These are phyloP conservation scores for Physcomitrium patens DNA, from an alignment of 225 moss, liverwort and hornwort genomes.

Conservation along the genomic window DNA sequence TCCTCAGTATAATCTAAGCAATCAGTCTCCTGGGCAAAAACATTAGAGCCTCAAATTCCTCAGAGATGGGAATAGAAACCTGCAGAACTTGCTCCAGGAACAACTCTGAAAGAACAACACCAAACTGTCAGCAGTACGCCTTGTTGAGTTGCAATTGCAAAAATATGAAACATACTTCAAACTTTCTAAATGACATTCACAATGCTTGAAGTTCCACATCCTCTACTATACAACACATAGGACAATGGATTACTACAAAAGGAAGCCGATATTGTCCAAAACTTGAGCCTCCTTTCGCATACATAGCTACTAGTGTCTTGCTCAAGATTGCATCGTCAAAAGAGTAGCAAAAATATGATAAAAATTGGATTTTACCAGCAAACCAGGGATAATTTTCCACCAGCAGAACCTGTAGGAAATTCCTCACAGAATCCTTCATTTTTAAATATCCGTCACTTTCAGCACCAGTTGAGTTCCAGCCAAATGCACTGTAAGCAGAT, in stretches of 20 bases:
- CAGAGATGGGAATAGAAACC: conserved; percentile 42
- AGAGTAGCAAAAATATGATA: conserved; percentile 13
- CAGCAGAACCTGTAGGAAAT: conserved; percentile 63
- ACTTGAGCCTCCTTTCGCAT: neutral
- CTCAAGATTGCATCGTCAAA: neutral
- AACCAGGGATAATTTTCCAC: conserved; percentile 80
- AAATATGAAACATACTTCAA: no score
- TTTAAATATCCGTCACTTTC: conserved; percentile 60
- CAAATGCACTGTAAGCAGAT: conserved; percentile 70
- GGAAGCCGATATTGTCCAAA: conserved; percentile 11
- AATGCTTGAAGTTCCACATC: conserved; percentile 10
- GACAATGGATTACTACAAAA: conserved; percentile 13
- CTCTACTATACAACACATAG: conserved; percentile 1
- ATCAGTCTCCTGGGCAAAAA: conserved; percentile 18
- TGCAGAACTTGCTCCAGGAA: conserved; percentile 83
- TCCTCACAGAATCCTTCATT: conserved; percentile 65
- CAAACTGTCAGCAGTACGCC: conserved; percentile 32
- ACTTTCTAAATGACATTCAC: no score
- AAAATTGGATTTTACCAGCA: conserved; percentile 46
- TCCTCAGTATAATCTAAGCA: conserved; percentile 6
- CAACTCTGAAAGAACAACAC: conserved; percentile 58
- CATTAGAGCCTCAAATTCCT: conserved; percentile 23
- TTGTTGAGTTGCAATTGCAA: neutral
- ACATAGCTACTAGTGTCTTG: conserved; percentile 9
- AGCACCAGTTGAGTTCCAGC: conserved; percentile 62